phyloP scores from a whole-genome alignment of 2,329 filamentous ascomycete species.

The Colletotrichum costaricense region DNA sequence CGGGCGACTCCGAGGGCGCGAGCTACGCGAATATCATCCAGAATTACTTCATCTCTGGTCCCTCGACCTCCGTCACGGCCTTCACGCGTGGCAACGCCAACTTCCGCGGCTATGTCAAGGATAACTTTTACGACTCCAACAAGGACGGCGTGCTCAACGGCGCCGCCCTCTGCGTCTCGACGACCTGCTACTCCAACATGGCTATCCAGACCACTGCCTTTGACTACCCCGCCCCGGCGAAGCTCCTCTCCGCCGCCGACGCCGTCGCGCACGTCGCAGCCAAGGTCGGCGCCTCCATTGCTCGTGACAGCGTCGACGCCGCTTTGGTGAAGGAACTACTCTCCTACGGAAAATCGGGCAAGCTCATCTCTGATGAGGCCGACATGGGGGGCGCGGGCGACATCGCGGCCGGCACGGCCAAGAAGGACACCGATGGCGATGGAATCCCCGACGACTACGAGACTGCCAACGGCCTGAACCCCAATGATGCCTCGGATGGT shows the following conservation, averaged over 20 bases:
- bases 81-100: slow-evolving; percentile 67
- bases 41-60: slow-evolving; percentile 68
- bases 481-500: slow-evolving; percentile 51
- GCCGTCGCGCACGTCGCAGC: slow-evolving; percentile 53
- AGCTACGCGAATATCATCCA: slow-evolving; percentile 64
- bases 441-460: slow-evolving; percentile 63
- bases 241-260: slow-evolving; percentile 50
- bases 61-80: slow-evolving; percentile 58
- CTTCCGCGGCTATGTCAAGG: slow-evolving; percentile 63
- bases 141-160: slow-evolving; percentile 62
- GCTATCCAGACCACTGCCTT: slow-evolving; percentile 52
- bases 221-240: slow-evolving; percentile 55
- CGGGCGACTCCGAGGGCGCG: slow-evolving; percentile 58
- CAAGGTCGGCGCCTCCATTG: slow-evolving; percentile 54
- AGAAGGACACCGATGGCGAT: slow-evolving; percentile 58
- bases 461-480: slow-evolving; percentile 52
- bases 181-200: slow-evolving; percentile 59
- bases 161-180: slow-evolving; percentile 52
- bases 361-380: slow-evolving; percentile 58
- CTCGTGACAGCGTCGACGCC: slow-evolving; percentile 56
- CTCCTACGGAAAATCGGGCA: slow-evolving; percentile 57
- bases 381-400: slow-evolving; percentile 53
- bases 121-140: slow-evolving; percentile 64
- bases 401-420: slow-evolving; percentile 50
- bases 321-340: slow-evolving; percentile 54